Conservation (phyloP, 2,329 filamentous ascomycete species). For the Epichloe typhina region DNA sequence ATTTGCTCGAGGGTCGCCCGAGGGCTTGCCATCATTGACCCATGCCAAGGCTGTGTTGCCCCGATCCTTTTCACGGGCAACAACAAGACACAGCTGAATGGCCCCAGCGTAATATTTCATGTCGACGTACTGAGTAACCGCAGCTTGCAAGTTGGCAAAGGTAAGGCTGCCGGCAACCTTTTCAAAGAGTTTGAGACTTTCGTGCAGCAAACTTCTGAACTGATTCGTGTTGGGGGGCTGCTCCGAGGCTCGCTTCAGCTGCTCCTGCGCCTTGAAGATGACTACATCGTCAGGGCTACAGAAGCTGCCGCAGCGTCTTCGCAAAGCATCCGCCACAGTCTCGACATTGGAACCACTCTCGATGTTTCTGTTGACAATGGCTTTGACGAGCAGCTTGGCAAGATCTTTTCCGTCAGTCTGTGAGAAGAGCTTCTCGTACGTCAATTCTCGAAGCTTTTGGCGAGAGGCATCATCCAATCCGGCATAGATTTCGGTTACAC, state of each 20-base stretch:
- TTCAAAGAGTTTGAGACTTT: conserved; percentile 78
- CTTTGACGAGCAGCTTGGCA: conserved; percentile 89
- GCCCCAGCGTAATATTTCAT: conserved; percentile 90
- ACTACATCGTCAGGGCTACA: conserved; percentile 95
- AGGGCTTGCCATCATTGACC: conserved; percentile 71
- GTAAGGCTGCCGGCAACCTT: conserved; percentile 76
- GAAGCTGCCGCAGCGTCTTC: conserved; percentile 88
- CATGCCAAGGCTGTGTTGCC: conserved; percentile 76
- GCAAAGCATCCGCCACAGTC: conserved; percentile 87
- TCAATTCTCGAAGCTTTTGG: conserved; percentile 60
- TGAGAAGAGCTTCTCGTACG: conserved; percentile 80
- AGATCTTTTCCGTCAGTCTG: conserved; percentile 68
- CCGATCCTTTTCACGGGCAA: conserved; percentile 74
- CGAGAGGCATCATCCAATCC: conserved; percentile 59
- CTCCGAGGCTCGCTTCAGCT: conserved; percentile 77
- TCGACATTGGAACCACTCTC: conserved; percentile 95
- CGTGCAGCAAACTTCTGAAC: conserved; percentile 68
- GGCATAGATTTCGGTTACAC: conserved; percentile 73
- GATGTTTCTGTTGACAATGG: conserved; percentile 96
- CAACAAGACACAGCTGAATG: conserved; percentile 72
- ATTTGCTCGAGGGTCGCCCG: conserved; percentile 52
- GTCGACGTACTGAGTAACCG: conserved; percentile 64
- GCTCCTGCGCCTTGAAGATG: conserved; percentile 96
- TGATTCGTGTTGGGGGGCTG: conserved; percentile 62
- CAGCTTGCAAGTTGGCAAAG: conserved; percentile 64